Evolutionary conservation across 805 yeast species (phyloP).

Genomic region (Candida germanica): DNA sequence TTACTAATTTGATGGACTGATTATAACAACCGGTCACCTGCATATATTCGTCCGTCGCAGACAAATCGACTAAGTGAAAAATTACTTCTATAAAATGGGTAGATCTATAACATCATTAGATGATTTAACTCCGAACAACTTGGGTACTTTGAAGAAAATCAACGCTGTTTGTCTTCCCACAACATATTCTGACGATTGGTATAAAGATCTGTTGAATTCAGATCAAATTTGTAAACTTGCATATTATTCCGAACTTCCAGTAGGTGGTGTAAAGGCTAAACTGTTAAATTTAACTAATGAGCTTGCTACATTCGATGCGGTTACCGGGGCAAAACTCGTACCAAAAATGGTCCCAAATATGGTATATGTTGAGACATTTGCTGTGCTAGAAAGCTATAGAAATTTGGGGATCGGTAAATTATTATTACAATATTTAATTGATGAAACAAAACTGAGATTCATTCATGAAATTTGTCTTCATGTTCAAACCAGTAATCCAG

Average conservation of each 20-base stretch:
- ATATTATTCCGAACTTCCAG: slow-evolving; percentile 73
- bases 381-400: slow-evolving; percentile 65
- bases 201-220: slow-evolving; percentile 41
- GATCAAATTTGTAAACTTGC: slow-evolving; percentile 58
- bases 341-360: slow-evolving; percentile 42
- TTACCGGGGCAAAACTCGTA: slow-evolving; percentile 23
- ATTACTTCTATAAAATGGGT: slow-evolving; percentile 10
- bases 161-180: slow-evolving; percentile 52
- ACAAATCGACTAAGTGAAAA: no score
- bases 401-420: slow-evolving; percentile 58
- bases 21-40: no score
- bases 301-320: slow-evolving; percentile 20
- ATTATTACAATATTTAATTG: slow-evolving; percentile 55
- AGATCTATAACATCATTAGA: slow-evolving; percentile 52
- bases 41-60: no score
- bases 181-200: slow-evolving; percentile 50
- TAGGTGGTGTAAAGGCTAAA: slow-evolving; percentile 68
- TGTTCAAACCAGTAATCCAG: slow-evolving; percentile 46
- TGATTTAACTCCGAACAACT: slow-evolving; percentile 57
- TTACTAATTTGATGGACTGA: no score
- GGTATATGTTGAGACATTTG: slow-evolving; percentile 63
- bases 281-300: slow-evolving; percentile 40
- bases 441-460: slow-evolving; percentile 52
- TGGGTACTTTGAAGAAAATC: slow-evolving; percentile 57
- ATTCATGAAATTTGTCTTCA: slow-evolving; percentile 53